Evolutionary conservation across 768 basidiomycete genomes (phyloP), one percentile per base, ranked within the genome.

Genomic region (Pulveroboletus sp.): DNA sequence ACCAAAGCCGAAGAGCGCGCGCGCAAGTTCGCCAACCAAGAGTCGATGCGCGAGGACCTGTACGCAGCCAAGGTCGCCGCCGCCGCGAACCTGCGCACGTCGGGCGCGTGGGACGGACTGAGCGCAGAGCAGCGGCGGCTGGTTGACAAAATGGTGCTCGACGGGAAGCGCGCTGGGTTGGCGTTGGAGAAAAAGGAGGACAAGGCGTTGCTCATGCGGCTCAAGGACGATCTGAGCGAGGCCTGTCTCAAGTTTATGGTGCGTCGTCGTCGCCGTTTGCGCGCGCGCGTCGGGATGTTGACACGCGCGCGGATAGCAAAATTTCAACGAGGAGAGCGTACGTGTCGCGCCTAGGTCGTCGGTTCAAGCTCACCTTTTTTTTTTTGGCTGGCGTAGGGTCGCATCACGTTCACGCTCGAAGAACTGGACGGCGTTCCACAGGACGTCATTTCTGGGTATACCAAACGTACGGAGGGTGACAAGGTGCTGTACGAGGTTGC

Each of bases 261-360:
- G 58, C 56, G 84, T 71, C 13, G 8, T 14, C 34, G 12, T 43
- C 19, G 22, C 47, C 40, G 9, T 10, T 9, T 24, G n/a, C n/a
- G n/a, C n/a, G n/a, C n/a, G n/a, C 13, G 6, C 24, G 17, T 35
- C 40, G 17, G 47, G 19, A 22, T 23, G n/a, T 36, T 53, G 8
- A 57, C 6, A 6, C 17, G 39, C 24, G 27, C 27, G n/a, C n/a
- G n/a, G 32, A 5, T 45, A 87, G 84, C 89, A 30, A 83, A 89
- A 91, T 70, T 90, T 86, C 71, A 92, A 92, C 58, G 90, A 94
- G 67, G 91, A 93, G 63, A 82, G 86, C 37, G 88, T 86, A 54
- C 48, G 73, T 54, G n/a, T 17, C 4, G 9, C 17, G n/a, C n/a
- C n/a, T n/a, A n/a, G n/a, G n/a, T n/a, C n/a, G n/a, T n/a, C n/a